Base-by-base conservation (phyloP, 2,329 filamentous ascomycete genomes). In the Davidsoniella virescens region DNA sequence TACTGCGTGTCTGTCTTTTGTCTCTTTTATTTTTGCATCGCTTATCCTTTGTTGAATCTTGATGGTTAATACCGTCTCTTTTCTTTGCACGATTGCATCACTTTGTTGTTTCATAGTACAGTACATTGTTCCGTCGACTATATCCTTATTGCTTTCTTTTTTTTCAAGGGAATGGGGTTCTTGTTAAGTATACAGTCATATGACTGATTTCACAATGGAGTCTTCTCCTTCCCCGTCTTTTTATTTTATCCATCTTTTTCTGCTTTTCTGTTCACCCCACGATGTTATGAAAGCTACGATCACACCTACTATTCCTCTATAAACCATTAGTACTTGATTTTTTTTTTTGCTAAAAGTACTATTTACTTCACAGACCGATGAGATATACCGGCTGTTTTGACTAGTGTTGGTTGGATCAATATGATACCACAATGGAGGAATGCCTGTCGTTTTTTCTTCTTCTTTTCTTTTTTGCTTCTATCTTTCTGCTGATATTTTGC, bases 271-370 rank as follows among this genome's bases (percentile, higher is more conserved):
- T 51, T 49, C n/a, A 36, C 38, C 7, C 38, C n/a, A 49, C 39
- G 47, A 49, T 49, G 10, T 49, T 49, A 49, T 42, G 47, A 49
- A 40, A 49, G 42, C 39, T 49, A 49, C 39, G 47, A 49, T 49
- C 23, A 49, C 47, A 38, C 3, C 26, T 10, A 29, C 26, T 29
- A 29, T 29, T 29, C 26, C 26, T 29, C 26, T 29, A 29, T 29
- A 29, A 29, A 29, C 26, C 26, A 29, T 29, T 5, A 29, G 26
- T 29, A 29, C 26, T 29, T 29, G 26, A 29, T 29, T 29, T 29
- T 20, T 29, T 29, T 29, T 20, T 20, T 20, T 20, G 18, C 18
- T 2, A 23, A 18, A 18, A 42, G 23, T 23, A 42, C 17, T 23
- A 18, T 16, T 20, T 7, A 29, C 26, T 29, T 29, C 26, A 29